Percentiles rank a stretch among this genome's conserved stretches.
Evolutionary conservation across 305 asterid species (phyloP).

Genomic region (Salvia sclarea): DNA sequence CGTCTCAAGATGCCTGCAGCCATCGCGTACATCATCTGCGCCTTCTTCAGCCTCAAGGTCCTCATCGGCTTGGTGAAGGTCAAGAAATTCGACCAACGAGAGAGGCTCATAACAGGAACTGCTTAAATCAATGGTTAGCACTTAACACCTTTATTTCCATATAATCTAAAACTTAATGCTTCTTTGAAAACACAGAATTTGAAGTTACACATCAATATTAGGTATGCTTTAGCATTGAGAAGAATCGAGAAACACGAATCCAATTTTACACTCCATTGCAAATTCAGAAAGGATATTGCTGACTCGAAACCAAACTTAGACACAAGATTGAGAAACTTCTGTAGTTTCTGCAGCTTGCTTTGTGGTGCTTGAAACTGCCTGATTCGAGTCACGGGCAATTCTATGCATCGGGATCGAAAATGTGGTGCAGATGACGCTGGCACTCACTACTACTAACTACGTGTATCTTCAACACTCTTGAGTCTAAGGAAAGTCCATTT

Average conservation of each 20-base stretch:
- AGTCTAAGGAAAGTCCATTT: slow-evolving; percentile 6
- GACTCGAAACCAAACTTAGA: neutral
- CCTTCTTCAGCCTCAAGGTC: slow-evolving; percentile 77
- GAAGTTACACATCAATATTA: neutral
- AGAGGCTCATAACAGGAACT: slow-evolving; percentile 84
- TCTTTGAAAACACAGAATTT: neutral
- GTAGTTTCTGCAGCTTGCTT: neutral
- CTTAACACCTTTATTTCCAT: neutral
- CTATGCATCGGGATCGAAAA: neutral
- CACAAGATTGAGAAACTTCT: neutral
- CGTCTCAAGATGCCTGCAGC: slow-evolving; percentile 70
- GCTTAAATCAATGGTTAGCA: slow-evolving; percentile 59
- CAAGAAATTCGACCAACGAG: slow-evolving; percentile 81
- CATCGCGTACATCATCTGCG: slow-evolving; percentile 60
- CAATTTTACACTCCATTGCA: neutral
- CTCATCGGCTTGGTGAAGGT: slow-evolving; percentile 75
- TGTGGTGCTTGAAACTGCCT: neutral
- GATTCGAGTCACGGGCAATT: neutral
- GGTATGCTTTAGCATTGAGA: neutral
- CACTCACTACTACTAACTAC: neutral
- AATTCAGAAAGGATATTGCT: slow-evolving; percentile 18
- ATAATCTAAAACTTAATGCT: neutral
- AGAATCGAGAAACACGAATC: neutral
- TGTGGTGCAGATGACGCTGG: neutral
- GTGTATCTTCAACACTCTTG: slow-evolving; percentile 12